Evolutionary conservation across 2,329 filamentous ascomycete genomes (phyloP).

Genomic region (Aspergillus piperis): DNA sequence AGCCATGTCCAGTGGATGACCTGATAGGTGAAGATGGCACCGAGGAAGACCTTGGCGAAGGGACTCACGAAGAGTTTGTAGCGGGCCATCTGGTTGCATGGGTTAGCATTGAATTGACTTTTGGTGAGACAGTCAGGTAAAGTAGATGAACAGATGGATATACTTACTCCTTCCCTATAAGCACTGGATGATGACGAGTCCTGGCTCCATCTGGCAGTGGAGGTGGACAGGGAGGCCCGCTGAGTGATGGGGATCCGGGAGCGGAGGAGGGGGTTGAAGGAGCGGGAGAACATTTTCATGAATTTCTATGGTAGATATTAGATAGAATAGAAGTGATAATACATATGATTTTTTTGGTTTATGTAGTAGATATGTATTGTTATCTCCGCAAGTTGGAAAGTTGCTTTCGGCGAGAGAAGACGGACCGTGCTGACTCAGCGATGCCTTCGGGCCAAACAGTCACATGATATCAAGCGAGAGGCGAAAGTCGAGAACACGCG

Average conservation of each 20-base stretch:
- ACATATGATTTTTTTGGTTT: too few relatives aligned
- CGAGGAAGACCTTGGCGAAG: conserved; percentile 51
- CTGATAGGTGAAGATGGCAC: conserved; percentile 52
- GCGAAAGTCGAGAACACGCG: conserved; percentile 22
- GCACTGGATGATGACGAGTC: conserved; percentile 8
- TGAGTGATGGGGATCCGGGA: conserved; percentile 14
- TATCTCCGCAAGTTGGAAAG: background rate
- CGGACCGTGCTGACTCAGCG: conserved; percentile 19
- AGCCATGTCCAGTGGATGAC: conserved; percentile 51
- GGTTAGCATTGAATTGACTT: too few relatives aligned
- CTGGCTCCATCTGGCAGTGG: conserved; percentile 4
- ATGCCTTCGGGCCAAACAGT: background rate
- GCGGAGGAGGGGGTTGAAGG: background rate
- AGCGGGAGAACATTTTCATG: background rate
- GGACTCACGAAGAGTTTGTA: conserved; percentile 45
- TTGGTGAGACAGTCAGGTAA: too few relatives aligned
- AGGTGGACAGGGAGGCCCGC: conserved; percentile 4
- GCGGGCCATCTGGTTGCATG: conserved; percentile 36
- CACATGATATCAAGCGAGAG: conserved; percentile 26
- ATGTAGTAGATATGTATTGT: background rate
- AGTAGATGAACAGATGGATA: background rate
- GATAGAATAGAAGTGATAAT: too few relatives aligned
- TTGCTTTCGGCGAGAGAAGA: background rate
- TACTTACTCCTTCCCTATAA: conserved; percentile 35
- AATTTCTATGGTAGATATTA: too few relatives aligned